Evolutionary conservation across 176 grass and related monocot species (phyloP), one percentile per base, ranked within the genome.

Genomic region (Musa itinerans): DNA sequence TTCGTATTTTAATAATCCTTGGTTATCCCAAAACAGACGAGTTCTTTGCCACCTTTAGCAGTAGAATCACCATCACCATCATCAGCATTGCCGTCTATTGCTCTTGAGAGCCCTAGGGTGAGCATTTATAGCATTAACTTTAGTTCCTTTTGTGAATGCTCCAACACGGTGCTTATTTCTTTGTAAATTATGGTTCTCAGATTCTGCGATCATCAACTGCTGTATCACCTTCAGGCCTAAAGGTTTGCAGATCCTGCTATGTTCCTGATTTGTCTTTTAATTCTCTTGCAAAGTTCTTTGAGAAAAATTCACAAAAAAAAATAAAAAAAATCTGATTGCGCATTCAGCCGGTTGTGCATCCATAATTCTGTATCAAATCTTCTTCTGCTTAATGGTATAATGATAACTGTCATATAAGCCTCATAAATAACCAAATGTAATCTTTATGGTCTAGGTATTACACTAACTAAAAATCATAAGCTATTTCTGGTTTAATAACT

Each of bases 181-280:
- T 56, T 10, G 52, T 54, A 52, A 79, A 52, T 86, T n/a, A 77
- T 43, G 13, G 68, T 63, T 53, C 74, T 69, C 77, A 89, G 89
- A 78, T 86, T 84, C 12, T 92, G 72, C 83, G 55, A 50, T 78
- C 88, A 54, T 43, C 83, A 72, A 86, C 78, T 23, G 50, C 78
- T n/a, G 83, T 89, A 54, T 89, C 83, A 54, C 83, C 83, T 71
- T 86, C 78, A 54, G 89, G 89, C 63, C 72, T 92, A 55, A 89
- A 80, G 67, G 78, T 80, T 72, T 63, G 54, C 5, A 29, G 15
- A 71, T 62, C 75, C 25, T 10, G 10, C 2, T 21, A 51, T 25
- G 10, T 50, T 50, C 14, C 2, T 52, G 34, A 9, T 1, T 50
- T 50, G 0, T 50, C 14, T 69, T 19, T 69, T 43, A 43, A 43